phyloP scores from a whole-genome alignment of 75 land plant species.

The Pinus taeda region DNA sequence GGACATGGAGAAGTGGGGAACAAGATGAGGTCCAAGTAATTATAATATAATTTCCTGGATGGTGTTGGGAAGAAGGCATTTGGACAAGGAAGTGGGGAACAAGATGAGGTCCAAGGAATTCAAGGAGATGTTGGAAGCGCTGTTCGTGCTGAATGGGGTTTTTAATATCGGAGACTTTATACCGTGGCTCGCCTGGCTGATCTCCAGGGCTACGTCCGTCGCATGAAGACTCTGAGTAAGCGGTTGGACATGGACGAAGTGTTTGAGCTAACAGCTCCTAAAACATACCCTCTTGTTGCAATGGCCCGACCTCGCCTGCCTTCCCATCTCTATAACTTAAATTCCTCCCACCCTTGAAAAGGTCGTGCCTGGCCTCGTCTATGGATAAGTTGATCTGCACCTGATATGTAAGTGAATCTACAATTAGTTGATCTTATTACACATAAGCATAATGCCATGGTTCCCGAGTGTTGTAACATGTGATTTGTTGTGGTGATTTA shows the following conservation, averaged over 20 bases:
- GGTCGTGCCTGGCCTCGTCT: too few species aligned
- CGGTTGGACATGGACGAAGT: constrained; percentile 38
- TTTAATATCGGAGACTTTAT: constrained; percentile 47
- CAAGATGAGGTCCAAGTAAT: too few species aligned
- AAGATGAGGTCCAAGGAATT: constrained; percentile 28
- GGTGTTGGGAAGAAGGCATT: constrained; percentile 42
- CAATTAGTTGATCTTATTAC: too few species aligned
- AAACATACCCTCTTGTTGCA: constrained; percentile 2
- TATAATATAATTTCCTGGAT: constrained; percentile 50
- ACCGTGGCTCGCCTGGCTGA: constrained; percentile 48
- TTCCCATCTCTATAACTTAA: too few species aligned
- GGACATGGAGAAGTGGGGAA: constrained; percentile 43
- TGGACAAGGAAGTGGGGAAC: constrained; percentile 2
- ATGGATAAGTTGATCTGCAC: too few species aligned
- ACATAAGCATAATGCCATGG: too few species aligned
- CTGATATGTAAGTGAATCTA: too few species aligned
- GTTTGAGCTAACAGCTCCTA: constrained; percentile 27
- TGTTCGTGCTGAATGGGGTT: constrained; percentile 51
- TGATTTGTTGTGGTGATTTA: too few species aligned
- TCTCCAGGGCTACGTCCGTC: constrained; percentile 41
- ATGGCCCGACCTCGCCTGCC: too few species aligned
- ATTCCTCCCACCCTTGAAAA: too few species aligned
- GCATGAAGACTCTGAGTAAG: constrained; percentile 30
- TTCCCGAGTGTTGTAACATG: too few species aligned
- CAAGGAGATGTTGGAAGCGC: constrained; percentile 54